Evolutionary conservation across 768 basidiomycete genomes (phyloP), one percentile per base, ranked within the genome.

Genomic region (Boletus rufocinnamomeus): DNA sequence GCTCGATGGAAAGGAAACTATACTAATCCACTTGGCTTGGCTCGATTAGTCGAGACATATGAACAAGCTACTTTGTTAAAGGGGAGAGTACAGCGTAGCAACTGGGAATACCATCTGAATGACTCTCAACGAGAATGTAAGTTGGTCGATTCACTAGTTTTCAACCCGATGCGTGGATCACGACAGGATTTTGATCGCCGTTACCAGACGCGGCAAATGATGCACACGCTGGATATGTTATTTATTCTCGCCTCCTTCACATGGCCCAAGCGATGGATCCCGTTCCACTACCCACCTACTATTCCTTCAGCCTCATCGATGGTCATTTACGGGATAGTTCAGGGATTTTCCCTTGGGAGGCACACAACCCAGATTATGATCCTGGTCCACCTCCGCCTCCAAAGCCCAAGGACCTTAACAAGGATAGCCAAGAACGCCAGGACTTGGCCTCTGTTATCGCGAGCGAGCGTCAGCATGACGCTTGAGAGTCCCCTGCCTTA

Each of bases 1-100:
- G 74, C 74, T 7, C 80, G 78, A 32, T 92, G 90, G 89, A 86
- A 87, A 72, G 90, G 89, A 41, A 81, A 76, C 57, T 91, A 89
- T 64, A 77, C 70, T n/a, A 58, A 66, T 6, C 75, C 80, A 11
- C 79, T 93, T 38, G 87, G 88, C 19, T 79, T 92, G 10, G 79
- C 87, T 28, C 80, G 85, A 19, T 77, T 93, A 1, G 75, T 85
- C n/a, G 83, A 86, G 62, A 72, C 73, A 2, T 93, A 91, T 55
- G 76, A 85, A 58, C 74, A 79, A 40, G 74, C 77, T 14, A 65
- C 73, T 0, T 69, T 93, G 27, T 53, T 66, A 3, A 93, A 93
- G 65, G 87, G 85, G 4, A 83, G 70, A 59, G 73, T 80, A n/a
- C 80, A 79, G 32, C 78, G 80, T 30, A 88, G 85, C 66, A 86